Evolutionary conservation across 1,284 basidiomycete species (phyloP).

Genomic region (Apiotrichum brassicae): DNA sequence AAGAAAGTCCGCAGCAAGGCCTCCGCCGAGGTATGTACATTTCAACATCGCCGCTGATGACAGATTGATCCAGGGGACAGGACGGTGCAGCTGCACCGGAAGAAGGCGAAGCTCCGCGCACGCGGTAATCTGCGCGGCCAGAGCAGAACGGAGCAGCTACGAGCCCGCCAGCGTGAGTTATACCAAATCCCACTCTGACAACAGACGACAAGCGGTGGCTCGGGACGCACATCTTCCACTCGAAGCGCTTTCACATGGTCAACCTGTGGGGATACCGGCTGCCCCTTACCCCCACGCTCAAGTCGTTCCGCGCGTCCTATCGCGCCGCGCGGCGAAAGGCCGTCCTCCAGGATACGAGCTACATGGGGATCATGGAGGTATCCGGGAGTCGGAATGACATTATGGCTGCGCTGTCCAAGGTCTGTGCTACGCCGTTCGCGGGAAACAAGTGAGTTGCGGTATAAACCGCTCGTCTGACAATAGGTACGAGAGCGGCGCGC

Average conservation of each 20-base stretch:
- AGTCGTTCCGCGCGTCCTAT: slow-evolving; percentile 79
- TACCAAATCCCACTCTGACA: neutral
- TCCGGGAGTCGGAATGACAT: slow-evolving; percentile 58
- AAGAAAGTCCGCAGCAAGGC: slow-evolving; percentile 69
- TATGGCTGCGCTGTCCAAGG: slow-evolving; percentile 51
- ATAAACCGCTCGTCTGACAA: slow-evolving; percentile 24
- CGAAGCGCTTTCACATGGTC: slow-evolving; percentile 88
- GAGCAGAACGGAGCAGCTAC: slow-evolving; percentile 33
- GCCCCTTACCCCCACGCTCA: slow-evolving; percentile 78
- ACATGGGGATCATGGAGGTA: slow-evolving; percentile 67
- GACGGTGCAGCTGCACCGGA: slow-evolving; percentile 52
- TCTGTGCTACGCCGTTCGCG: slow-evolving; percentile 29
- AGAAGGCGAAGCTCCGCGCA: slow-evolving; percentile 39
- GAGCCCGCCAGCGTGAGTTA: slow-evolving; percentile 28
- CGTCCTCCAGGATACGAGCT: slow-evolving; percentile 82
- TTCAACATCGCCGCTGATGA: neutral
- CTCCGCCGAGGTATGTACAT: slow-evolving; percentile 61
- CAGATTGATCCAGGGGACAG: slow-evolving; percentile 72
- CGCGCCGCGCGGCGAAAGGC: slow-evolving; percentile 74
- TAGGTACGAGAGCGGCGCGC: slow-evolving; percentile 55
- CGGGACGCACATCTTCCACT: slow-evolving; percentile 89
- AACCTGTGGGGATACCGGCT: slow-evolving; percentile 82
- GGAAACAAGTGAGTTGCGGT: slow-evolving; percentile 28
- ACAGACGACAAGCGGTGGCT: slow-evolving; percentile 77
- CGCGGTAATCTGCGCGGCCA: slow-evolving; percentile 30